Percentiles rank a stretch among this genome's conserved stretches.
Conservation (phyloP, 257 asterid genomes). For the Solanum pennellii region DNA sequence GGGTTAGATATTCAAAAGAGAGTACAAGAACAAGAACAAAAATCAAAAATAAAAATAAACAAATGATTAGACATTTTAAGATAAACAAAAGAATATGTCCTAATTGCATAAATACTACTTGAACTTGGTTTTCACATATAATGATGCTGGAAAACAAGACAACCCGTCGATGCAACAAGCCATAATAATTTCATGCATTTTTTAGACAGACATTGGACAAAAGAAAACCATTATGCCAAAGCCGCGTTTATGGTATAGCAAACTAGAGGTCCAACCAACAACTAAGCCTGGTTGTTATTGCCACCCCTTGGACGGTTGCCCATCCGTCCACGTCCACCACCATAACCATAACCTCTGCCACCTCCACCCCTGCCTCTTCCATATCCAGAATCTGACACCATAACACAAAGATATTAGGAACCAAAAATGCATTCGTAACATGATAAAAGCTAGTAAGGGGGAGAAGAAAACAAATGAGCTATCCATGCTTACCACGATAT, state of each 20-base stretch:
- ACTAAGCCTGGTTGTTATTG: slow-evolving; percentile 46
- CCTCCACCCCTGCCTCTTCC: slow-evolving; percentile 77
- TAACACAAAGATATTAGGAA: background rate
- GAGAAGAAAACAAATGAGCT: background rate
- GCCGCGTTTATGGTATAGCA: background rate
- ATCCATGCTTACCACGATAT: slow-evolving; percentile 44
- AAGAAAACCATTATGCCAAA: slow-evolving; percentile 10
- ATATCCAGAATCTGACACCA: slow-evolving; percentile 54
- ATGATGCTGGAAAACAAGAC: slow-evolving; percentile 6
- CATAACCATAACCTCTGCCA: slow-evolving; percentile 49
- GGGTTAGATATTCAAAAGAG: background rate
- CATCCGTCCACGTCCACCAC: slow-evolving; percentile 41
- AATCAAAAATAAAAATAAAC: background rate
- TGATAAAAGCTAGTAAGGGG: background rate
- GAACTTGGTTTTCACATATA: slow-evolving; percentile 12
- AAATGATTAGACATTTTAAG: background rate
- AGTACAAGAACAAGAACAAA: background rate
- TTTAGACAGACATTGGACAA: background rate
- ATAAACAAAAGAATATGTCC: background rate
- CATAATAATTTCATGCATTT: slow-evolving; percentile 8
- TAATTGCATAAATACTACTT: slow-evolving; percentile 16
- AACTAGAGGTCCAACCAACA: slow-evolving; percentile 3
- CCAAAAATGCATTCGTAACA: background rate
- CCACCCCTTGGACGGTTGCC: slow-evolving; percentile 40
- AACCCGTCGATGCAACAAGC: background rate